phyloP scores from a whole-genome alignment of 495 filamentous ascomycete species.

The Filosporella fistucella region DNA sequence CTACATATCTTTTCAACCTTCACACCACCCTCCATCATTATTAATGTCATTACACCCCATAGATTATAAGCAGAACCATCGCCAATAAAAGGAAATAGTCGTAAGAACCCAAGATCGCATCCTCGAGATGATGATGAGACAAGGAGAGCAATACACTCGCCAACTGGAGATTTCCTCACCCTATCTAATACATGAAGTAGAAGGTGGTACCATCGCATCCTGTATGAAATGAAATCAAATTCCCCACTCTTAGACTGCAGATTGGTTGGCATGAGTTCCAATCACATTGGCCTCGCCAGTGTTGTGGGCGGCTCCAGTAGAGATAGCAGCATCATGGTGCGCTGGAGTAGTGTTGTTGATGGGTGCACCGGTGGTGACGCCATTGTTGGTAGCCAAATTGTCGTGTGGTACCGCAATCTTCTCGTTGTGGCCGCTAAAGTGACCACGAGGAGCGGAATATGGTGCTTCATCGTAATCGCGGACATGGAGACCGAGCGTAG shows the following conservation, averaged over 20 bases:
- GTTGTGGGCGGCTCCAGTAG: background rate
- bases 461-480: constrained; percentile 19
- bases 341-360: background rate
- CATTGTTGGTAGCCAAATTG: background rate
- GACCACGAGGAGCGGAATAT: background rate
- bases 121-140: no score
- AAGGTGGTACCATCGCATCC: no score
- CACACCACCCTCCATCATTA: no score
- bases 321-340: background rate
- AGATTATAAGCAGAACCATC: no score
- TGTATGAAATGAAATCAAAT: no score
- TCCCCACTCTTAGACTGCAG: constrained; percentile 3
- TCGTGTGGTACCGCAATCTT: background rate
- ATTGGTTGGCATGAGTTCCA: background rate
- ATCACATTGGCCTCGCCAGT: background rate
- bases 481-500: constrained; percentile 38
- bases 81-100: no score
- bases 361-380: background rate
- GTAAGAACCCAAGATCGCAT: no score
- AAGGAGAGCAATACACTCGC: no score
- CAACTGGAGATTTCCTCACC: no score
- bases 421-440: background rate
- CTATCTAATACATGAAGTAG: no score
- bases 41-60: no score
- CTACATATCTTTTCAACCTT: no score